Evolutionary conservation across 208 protist genomes (phyloP), one percentile per base, ranked within the genome.

Genomic region (Leishmania gerbilli): DNA sequence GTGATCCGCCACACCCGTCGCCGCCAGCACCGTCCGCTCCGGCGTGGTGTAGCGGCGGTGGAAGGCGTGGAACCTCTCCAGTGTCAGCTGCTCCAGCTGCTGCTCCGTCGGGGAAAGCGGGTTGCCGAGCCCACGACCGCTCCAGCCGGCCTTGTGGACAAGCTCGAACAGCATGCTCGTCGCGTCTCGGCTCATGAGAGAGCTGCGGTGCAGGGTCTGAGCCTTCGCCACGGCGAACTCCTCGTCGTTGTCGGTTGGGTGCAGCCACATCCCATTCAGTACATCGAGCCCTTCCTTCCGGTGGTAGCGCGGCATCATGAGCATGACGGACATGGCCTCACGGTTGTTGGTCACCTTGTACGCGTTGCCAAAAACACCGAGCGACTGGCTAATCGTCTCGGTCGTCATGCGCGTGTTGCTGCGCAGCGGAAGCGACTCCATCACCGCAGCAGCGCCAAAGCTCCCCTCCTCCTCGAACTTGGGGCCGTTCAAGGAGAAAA

Each of bases 71-170:
- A 97, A 95, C 1, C 84, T 88, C 55, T 94, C 88, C 56, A 95
- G 69, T 37, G 87, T 94, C 31, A 97, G 87, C 75, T 79, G 60
- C 13, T 95, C 88, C 7, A 97, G 84, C 67, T 87, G 79, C 77
- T 88, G 79, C 74, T 89, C 86, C 8, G 83, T 89, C 42, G 91
- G 93, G 53, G 83, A 84, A 9, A 93, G 84, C 53, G 89, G 88
- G 42, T 92, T 93, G 49, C 93, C 93, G 4, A 97, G 84, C 0
- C 93, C 94, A 42, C 90, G 93, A 7, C 93, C 93, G 79, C 86
- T 90, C 88, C 92, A 98, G 17, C 91, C 95, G 1, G 95, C 95
- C 83, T 97, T 93, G 80, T 98, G 95, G 21, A 98, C 87, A 71
- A 96, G 84, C 74, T 98, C 95, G 72, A 98, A 96, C 75, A 92